These are phyloP conservation scores for Forsythia viridissima DNA, from an alignment of 257 asterid genomes.

Conservation along the genomic window DNA sequence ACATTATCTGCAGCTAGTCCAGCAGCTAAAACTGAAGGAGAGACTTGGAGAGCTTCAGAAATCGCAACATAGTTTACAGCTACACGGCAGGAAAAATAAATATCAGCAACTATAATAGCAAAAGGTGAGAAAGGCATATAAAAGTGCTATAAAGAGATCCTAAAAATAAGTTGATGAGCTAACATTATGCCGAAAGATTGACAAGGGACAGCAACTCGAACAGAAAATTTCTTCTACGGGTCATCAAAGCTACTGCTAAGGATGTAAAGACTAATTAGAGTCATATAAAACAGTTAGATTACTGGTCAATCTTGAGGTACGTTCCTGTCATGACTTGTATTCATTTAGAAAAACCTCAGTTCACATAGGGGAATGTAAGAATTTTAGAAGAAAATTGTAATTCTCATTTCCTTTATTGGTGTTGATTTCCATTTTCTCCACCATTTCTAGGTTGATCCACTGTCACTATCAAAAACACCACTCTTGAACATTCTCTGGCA, in stretches of 20 bases:
- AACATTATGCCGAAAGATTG: not conserved
- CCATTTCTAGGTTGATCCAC: too few species aligned
- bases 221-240: not conserved
- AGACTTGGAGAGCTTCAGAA: conserved; percentile 77
- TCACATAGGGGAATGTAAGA: too few species aligned
- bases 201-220: conserved; percentile 1
- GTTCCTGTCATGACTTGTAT: not conserved
- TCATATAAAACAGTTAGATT: not conserved
- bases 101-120: conserved; percentile 10
- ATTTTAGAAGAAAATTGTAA: too few species aligned
- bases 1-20: conserved; percentile 98
- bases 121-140: not conserved
- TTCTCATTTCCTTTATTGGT: too few species aligned
- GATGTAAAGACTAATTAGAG: conserved; percentile 3
- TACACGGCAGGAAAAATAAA: conserved; percentile 26
- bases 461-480: too few species aligned
- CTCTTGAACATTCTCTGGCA: too few species aligned
- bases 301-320: not conserved
- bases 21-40: conserved; percentile 90
- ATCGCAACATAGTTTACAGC: conserved; percentile 98
- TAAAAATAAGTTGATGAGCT: not conserved
- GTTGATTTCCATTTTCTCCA: too few species aligned
- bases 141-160: conserved; percentile 1
- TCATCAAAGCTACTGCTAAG: not conserved
- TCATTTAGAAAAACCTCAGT: too few species aligned